Evolutionary conservation across 2,329 filamentous ascomycete species (phyloP).

Genomic region (Xylariomycetidae sp.): DNA sequence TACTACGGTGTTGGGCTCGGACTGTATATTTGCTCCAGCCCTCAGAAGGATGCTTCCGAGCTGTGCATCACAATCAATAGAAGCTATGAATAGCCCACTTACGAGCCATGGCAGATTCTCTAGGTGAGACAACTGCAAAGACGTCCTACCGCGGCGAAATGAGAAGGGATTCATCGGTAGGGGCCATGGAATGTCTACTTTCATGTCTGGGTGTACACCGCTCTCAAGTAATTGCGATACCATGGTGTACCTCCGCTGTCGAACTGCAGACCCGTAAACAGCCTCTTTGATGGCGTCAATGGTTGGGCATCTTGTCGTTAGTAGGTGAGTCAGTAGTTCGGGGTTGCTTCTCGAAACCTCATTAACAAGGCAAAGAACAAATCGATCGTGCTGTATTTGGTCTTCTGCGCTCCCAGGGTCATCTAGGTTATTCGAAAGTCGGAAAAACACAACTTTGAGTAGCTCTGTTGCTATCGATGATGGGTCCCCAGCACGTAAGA

Average conservation of each 20-base stretch:
- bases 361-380: neutral
- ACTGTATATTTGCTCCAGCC: no score
- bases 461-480: constrained; percentile 2
- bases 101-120: no score
- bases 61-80: no score
- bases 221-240: constrained; percentile 4
- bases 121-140: no score
- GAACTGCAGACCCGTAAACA: constrained; percentile 4
- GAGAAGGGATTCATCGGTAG: no score
- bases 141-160: no score
- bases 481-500: neutral
- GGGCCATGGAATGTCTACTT: no score
- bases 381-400: no score
- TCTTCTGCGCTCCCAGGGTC: no score
- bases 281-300: constrained; percentile 5
- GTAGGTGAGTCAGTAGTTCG: neutral
- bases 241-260: neutral
- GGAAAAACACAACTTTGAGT: constrained; percentile 6
- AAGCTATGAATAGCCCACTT: no score
- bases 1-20: no score
- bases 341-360: constrained; percentile 1
- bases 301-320: constrained; percentile 1
- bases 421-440: constrained; percentile 7
- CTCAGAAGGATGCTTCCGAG: no score
- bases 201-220: constrained; percentile 3